Evolutionary conservation across 2,329 filamentous ascomycete species (phyloP).

Genomic region (Allantophomopsis cytisporea): DNA sequence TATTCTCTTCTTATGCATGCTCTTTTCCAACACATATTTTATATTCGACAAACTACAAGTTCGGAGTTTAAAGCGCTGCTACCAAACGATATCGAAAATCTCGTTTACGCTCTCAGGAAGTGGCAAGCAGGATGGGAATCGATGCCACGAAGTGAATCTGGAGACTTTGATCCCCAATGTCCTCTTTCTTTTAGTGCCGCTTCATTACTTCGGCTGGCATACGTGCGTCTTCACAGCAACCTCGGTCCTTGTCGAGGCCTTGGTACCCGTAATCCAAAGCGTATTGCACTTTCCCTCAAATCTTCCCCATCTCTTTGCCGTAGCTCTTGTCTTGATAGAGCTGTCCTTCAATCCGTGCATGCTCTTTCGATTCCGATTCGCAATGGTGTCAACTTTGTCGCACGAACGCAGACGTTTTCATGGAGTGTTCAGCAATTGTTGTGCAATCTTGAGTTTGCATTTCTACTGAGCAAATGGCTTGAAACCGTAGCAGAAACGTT

Average conservation of each 20-base stretch:
- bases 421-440: conserved; percentile 46
- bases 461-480: conserved; percentile 30
- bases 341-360: conserved; percentile 54
- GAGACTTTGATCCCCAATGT: conserved; percentile 38
- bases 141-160: conserved; percentile 15
- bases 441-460: conserved; percentile 47
- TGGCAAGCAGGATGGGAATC: conserved; percentile 48
- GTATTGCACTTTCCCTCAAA: conserved; percentile 44
- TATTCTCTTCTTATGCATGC: conserved; percentile 63
- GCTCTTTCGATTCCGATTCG: conserved; percentile 54
- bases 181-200: conserved; percentile 52
- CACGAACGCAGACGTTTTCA: conserved; percentile 35
- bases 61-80: neutral
- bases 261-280: conserved; percentile 46
- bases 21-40: conserved; percentile 58
- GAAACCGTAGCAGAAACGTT: conserved; percentile 1
- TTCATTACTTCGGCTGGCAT: conserved; percentile 42
- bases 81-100: conserved; percentile 33
- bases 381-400: conserved; percentile 46
- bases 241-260: conserved; percentile 46
- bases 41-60: conserved; percentile 37
- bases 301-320: conserved; percentile 45
- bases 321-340: conserved; percentile 44
- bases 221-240: conserved; percentile 53
- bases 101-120: conserved; percentile 37